A percentile compares a stretch with the other conserved stretches of the same genome.
phyloP scores from a whole-genome alignment of 2,329 filamentous ascomycete species.

The Ophiostoma tasmaniense region DNA sequence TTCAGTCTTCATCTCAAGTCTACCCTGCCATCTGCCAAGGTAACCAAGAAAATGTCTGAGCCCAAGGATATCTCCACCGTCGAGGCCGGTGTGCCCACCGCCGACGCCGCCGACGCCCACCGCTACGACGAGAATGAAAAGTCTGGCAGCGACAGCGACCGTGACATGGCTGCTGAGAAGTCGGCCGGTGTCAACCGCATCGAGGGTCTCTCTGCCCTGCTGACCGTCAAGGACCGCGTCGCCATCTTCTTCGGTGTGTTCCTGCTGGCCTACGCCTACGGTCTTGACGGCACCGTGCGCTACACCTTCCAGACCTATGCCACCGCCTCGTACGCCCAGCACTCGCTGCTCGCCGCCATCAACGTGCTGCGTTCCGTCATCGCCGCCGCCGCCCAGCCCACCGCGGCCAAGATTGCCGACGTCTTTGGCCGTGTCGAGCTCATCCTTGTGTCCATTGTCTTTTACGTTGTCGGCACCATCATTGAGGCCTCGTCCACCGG shows the following conservation, averaged over 20 bases:
- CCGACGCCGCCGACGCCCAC: neutral
- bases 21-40: neutral
- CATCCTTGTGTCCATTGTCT: constrained; percentile 44
- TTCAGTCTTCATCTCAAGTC: neutral
- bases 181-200: constrained; percentile 51
- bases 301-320: constrained; percentile 49
- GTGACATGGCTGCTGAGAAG: constrained; percentile 20
- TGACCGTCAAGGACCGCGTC: constrained; percentile 40
- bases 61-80: neutral
- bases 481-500: constrained; percentile 47
- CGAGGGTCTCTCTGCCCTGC: constrained; percentile 45
- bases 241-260: constrained; percentile 53
- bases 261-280: constrained; percentile 55
- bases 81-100: neutral
- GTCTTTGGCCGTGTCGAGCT: constrained; percentile 55
- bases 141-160: neutral
- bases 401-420: constrained; percentile 54
- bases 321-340: constrained; percentile 39
- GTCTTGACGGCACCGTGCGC: constrained; percentile 49
- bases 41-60: constrained; percentile 1
- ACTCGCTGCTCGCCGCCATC: constrained; percentile 50
- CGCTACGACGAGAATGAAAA: neutral
- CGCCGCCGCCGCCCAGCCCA: constrained; percentile 29
- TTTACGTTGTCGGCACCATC: constrained; percentile 35
- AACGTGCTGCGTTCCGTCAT: constrained; percentile 33